These are phyloP conservation scores for Fraxinus xanthoxyloides DNA, from an alignment of 305 asterid genomes.

Conservation along the genomic window DNA sequence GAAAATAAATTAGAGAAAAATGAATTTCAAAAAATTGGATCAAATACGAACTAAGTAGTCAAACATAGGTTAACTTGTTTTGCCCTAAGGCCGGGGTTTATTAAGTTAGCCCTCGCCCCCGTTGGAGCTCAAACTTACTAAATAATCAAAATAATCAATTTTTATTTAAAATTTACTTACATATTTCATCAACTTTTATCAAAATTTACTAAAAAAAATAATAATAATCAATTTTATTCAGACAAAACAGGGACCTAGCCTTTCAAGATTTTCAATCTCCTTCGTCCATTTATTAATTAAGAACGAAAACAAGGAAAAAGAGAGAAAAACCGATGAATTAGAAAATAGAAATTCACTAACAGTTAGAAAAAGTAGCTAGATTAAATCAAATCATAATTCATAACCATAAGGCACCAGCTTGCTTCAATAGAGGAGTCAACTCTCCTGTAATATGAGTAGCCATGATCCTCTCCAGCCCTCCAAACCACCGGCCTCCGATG, in stretches of 20 bases:
- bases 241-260: not conserved
- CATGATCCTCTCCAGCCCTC: slow-evolving; percentile 34
- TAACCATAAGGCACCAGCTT: slow-evolving; percentile 40
- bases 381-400: slow-evolving; percentile 1
- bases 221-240: too few relatives aligned
- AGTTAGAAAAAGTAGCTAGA: not conserved
- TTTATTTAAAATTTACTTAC: too few relatives aligned
- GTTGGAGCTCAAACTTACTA: not conserved
- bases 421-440: slow-evolving; percentile 28
- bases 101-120: not conserved
- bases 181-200: too few relatives aligned
- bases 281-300: not conserved
- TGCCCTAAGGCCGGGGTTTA: not conserved
- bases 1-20: not conserved
- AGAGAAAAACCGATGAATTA: not conserved
- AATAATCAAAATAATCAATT: too few relatives aligned
- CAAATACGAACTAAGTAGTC: not conserved
- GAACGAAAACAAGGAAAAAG: not conserved
- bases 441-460: slow-evolving; percentile 35
- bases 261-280: not conserved
- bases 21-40: too few relatives aligned
- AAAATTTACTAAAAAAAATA: not conserved
- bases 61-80: not conserved
- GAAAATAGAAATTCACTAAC: not conserved
- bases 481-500: slow-evolving; percentile 32